Evolutionary conservation across 345 rosid species (phyloP), one percentile per base, ranked within the genome.

Genomic region (Populus ilicifolia): DNA sequence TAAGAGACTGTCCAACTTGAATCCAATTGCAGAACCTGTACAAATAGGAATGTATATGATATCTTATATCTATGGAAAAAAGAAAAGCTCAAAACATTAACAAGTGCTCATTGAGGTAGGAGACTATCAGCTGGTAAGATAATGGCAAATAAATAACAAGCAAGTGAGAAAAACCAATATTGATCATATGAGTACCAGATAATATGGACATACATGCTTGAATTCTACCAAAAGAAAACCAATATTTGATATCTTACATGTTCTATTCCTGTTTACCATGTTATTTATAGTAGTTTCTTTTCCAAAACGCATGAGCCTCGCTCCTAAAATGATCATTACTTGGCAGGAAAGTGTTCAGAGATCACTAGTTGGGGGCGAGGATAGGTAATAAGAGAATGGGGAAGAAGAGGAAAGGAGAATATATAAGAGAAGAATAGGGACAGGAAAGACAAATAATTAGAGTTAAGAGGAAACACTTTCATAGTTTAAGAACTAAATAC

Each of bases 21-120:
- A 96, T 76, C 99, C 99, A 79, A 96, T 78, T 21, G 99, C 99
- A 84, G 99, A 86, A 85, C 99, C 99, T 96, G 85, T 70, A 83
- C 23, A 89, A 73, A 67, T 72, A 11, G 43, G 67, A 85, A 65
- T 48, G 23, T 33, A 74, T 67, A 50, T 76, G 64, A 73, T 72
- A 74, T 74, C 72, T 76, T 46, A 69, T 54, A 67, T 65, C 30
- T 62, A 35, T 74, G 59, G 48, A 33, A 50, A 50, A 50, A 17
- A 18, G 0, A n/a, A n/a, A 62, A 25, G 30, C 1, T 62, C 67
- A 62, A 11, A 38, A 11, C 29, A 33, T 33, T 33, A 33, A 74
- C 50, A 80, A 33, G 70, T 39, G 50, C 71, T 75, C 38, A 67
- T 44, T 14, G 16, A 12, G 50, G 1, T 13, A 46, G 16, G 18